Evolutionary conservation across 345 rosid species (phyloP).

Genomic region (Citropsis articulata): DNA sequence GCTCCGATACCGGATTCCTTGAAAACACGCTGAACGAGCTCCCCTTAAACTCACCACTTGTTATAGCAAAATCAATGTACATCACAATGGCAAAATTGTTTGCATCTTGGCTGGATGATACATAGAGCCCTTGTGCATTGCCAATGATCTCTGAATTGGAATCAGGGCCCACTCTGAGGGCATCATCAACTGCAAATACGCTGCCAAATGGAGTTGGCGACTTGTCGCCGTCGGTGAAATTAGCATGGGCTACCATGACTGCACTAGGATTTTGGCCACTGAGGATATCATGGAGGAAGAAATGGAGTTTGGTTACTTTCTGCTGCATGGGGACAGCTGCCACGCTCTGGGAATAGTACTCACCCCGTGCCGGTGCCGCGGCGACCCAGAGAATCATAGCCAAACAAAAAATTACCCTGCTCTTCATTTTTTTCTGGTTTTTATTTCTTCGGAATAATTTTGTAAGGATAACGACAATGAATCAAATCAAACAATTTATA

Average conservation of each 20-base stretch:
- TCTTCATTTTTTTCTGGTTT: constrained; percentile 5
- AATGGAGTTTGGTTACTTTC: constrained; percentile 49
- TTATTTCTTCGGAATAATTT: background rate
- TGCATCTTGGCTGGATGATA: constrained; percentile 24
- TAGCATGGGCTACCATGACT: constrained; percentile 44
- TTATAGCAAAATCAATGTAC: constrained; percentile 43
- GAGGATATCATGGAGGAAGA: constrained; percentile 63
- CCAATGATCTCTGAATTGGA: constrained; percentile 29
- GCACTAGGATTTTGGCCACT: constrained; percentile 58
- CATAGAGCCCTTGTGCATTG: constrained; percentile 41
- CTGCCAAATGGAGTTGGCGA: constrained; percentile 54
- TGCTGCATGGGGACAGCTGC: constrained; percentile 20
- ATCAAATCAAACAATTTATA: too few species aligned
- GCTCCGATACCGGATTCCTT: constrained; percentile 37
- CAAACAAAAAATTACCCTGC: background rate
- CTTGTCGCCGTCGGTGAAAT: constrained; percentile 17
- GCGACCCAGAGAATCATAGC: constrained; percentile 8
- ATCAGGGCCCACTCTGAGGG: constrained; percentile 38
- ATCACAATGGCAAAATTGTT: constrained; percentile 20
- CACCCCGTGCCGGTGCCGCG: background rate
- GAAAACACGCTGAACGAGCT: constrained; percentile 49
- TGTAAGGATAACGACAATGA: background rate
- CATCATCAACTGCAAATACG: constrained; percentile 40
- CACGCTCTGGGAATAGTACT: constrained; percentile 9
- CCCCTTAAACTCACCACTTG: constrained; percentile 35